Evolutionary conservation across 495 filamentous ascomycete species (phyloP), one percentile per base, ranked within the genome.

Genomic region (Jackrogersella multiformis): DNA sequence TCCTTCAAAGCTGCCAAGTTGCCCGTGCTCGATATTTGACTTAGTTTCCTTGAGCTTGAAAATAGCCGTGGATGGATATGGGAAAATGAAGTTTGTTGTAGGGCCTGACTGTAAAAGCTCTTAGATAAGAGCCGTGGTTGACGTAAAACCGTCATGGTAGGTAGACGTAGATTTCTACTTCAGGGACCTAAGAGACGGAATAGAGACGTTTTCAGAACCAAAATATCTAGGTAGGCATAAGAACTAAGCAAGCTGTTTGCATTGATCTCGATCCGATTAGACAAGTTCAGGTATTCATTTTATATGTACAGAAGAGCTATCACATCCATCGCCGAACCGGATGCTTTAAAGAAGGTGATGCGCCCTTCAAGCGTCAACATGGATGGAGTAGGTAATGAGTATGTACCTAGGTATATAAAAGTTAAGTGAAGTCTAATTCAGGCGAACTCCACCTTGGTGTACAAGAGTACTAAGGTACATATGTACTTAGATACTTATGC

Each of bases 1-100:
- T 79, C 82, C 71, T 81, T 86, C 39, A 84, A 66, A 53, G 67
- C 71, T 16, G 73, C 56, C 24, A 60, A 38, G 45, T 57, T 64
- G 16, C 64, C 42, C 12, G 55, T 42, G 4, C 41, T 52, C 46
- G 71, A 64, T 28, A 20, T 6, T 45, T 55, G 64, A 21, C 5
- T 46, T 16, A 68, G 42, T 23, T 51, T 62, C 38, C 49, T 39
- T 9, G 66, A 67, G 21, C 24, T 56, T 9, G 67, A 64, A 51
- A 70, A 68, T 24, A 54, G 44, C 24, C 53, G 26, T 42, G 16
- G 53, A 16, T 39, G 20, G 12, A 18, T 20, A 54, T 12, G 48
- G 6, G 39, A n/a, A 21, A 62, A 9, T 18, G 26, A 51, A 42
- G 24, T 3, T 23, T 28, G 53, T 21, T 32, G 44, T 20, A 24